These are phyloP conservation scores for Pinus taeda DNA, from an alignment of 75 land plant species.

Conservation along the genomic window DNA sequence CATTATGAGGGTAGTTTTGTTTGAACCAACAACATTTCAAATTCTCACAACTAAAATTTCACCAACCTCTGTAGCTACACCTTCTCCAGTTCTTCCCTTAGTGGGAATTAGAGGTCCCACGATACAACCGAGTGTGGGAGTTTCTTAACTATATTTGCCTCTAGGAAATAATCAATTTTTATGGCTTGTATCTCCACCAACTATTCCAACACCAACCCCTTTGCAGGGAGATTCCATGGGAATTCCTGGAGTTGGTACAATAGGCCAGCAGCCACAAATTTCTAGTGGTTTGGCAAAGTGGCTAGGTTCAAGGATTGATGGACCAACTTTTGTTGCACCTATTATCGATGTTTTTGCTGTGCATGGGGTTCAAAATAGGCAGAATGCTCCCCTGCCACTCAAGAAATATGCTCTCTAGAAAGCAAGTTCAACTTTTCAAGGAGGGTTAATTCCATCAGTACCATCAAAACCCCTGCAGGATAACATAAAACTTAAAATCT, in stretches of 20 bases:
- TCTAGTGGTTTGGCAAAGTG: constrained; percentile 27
- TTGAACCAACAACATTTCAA: too few relatives aligned
- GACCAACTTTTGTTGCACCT: neutral
- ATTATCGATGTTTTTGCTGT: constrained; percentile 7
- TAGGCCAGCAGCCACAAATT: constrained; percentile 19
- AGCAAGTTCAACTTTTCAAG: neutral
- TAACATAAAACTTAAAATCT: neutral
- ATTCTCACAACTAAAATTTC: too few relatives aligned
- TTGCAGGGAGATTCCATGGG: constrained; percentile 13
- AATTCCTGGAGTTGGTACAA: constrained; percentile 16
- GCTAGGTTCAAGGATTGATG: constrained; percentile 23
- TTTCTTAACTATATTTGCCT: constrained; percentile 24
- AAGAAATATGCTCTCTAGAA: neutral
- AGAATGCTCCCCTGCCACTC: constrained; percentile 10
- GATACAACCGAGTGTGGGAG: constrained; percentile 14
- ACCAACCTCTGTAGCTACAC: too few relatives aligned
- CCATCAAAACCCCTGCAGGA: constrained; percentile 12
- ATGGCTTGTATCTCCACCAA: constrained; percentile 29
- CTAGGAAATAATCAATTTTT: constrained; percentile 19
- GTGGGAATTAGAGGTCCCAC: neutral
- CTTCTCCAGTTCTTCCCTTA: too few relatives aligned
- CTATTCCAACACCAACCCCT: constrained; percentile 4
- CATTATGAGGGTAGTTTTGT: too few relatives aligned
- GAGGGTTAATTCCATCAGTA: neutral
- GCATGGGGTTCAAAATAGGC: constrained; percentile 18